Conservation (phyloP, 2,329 filamentous ascomycete genomes). For the Pyrenophora seminiperda region DNA sequence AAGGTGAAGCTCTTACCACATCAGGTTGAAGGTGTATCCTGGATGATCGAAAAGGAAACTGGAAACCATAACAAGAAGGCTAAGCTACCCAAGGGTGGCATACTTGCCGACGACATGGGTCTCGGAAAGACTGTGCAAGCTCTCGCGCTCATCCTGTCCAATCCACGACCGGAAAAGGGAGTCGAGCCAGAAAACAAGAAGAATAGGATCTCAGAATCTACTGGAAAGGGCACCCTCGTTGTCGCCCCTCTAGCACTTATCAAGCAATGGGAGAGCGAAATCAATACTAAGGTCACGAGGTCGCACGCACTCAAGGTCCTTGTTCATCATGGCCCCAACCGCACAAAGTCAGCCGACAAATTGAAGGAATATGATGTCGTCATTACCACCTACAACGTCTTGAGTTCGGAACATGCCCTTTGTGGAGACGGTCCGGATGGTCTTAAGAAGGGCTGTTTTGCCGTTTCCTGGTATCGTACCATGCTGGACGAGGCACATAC, state of each 20-base stretch:
- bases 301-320: conserved; percentile 77
- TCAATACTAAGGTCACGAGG: conserved; percentile 76
- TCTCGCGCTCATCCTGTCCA: conserved; percentile 83
- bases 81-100: conserved; percentile 84
- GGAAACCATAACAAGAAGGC: conserved; percentile 81
- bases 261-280: conserved; percentile 95
- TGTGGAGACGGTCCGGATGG: conserved; percentile 66
- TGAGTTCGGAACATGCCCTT: conserved; percentile 85
- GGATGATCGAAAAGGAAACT: conserved; percentile 93
- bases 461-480: conserved; percentile 90
- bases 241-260: conserved; percentile 93
- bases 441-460: conserved; percentile 81
- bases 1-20: conserved; percentile 89
- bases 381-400: conserved; percentile 94
- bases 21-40: conserved; percentile 89
- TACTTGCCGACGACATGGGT: conserved; percentile 97
- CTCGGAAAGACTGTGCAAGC: conserved; percentile 96
- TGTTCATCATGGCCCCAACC: conserved; percentile 86
- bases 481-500: conserved; percentile 97
- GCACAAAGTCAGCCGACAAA: conserved; percentile 77
- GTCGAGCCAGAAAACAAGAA: conserved; percentile 56
- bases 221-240: conserved; percentile 83
- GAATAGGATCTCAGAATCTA: conserved; percentile 70
- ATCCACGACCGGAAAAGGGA: conserved; percentile 67
- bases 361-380: conserved; percentile 90